phyloP scores from a whole-genome alignment of 257 asterid genomes.

The Misopates orontium region DNA sequence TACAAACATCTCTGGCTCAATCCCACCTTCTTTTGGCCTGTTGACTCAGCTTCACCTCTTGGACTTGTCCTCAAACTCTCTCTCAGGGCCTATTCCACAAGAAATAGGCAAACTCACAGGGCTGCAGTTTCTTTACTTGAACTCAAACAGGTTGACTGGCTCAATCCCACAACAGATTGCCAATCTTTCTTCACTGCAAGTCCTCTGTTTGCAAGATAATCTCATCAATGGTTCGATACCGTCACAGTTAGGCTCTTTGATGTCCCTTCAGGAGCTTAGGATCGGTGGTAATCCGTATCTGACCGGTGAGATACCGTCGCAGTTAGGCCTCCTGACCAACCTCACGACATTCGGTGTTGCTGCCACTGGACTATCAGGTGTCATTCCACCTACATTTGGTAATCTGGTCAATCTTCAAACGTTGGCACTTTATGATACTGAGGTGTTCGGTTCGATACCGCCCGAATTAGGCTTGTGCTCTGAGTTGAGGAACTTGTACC shows the following conservation, averaged over 20 bases:
- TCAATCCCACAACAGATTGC: constrained; percentile 64
- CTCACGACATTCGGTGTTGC: constrained; percentile 87
- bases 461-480: constrained; percentile 63
- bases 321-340: constrained; percentile 66
- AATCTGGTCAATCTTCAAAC: constrained; percentile 71
- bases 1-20: constrained; percentile 78
- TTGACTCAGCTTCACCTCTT: constrained; percentile 62
- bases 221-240: constrained; percentile 77
- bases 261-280: constrained; percentile 78
- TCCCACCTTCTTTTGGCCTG: constrained; percentile 65
- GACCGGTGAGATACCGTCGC: constrained; percentile 71
- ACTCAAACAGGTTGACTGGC: constrained; percentile 66
- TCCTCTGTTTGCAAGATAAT: constrained; percentile 83
- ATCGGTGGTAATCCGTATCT: constrained; percentile 77
- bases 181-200: constrained; percentile 68
- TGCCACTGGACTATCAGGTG: constrained; percentile 78
- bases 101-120: constrained; percentile 56
- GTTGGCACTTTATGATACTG: constrained; percentile 71
- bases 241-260: constrained; percentile 57
- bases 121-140: constrained; percentile 75
- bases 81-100: constrained; percentile 63
- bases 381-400: constrained; percentile 76
- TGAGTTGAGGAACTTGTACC: constrained; percentile 68
- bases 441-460: constrained; percentile 76
- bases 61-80: constrained; percentile 73